These are phyloP conservation scores for Coprinopsis marcescibilis DNA, from an alignment of 768 basidiomycete genomes.

Conservation along the genomic window DNA sequence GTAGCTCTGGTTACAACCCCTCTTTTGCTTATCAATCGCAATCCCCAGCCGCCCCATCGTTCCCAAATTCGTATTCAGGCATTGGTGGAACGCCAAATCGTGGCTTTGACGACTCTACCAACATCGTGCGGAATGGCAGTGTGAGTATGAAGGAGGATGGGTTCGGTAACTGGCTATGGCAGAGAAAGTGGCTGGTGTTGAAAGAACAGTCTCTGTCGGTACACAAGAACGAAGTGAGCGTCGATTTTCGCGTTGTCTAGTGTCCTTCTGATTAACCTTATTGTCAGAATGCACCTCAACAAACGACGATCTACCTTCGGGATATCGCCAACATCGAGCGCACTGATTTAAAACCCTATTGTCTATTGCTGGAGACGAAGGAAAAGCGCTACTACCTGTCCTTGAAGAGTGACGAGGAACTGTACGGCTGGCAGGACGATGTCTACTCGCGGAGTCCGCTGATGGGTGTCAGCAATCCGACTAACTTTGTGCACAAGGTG, in stretches of 20 bases:
- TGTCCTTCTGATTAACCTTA: conserved; percentile 8
- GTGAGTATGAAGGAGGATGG: conserved; percentile 94
- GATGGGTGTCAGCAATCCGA: conserved; percentile 91
- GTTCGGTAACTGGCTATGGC: conserved; percentile 87
- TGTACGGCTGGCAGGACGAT: conserved; percentile 99
- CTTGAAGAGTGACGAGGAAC: conserved; percentile 89
- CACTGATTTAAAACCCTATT: conserved; percentile 92
- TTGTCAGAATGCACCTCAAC: conserved; percentile 45
- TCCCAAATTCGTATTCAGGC: conserved; percentile 70
- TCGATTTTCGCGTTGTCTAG: not conserved
- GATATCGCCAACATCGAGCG: conserved; percentile 88
- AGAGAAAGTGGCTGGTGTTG: conserved; percentile 84
- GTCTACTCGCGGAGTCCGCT: conserved; percentile 88
- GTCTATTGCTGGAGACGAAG: conserved; percentile 79
- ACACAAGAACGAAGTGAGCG: conserved; percentile 86
- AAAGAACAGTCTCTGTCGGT: conserved; percentile 74
- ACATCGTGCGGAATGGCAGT: conserved; percentile 59
- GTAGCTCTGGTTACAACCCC: conserved; percentile 52
- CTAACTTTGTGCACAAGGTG: conserved; percentile 98
- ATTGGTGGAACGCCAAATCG: conserved; percentile 78
- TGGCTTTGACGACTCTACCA: conserved; percentile 27
- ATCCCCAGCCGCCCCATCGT: conserved; percentile 42
- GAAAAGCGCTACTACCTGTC: conserved; percentile 78
- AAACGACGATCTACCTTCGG: conserved; percentile 57
- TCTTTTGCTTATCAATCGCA: conserved; percentile 42